Evolutionary conservation across 1,284 basidiomycete genomes (phyloP), one percentile per base, ranked within the genome.

Genomic region (Malassezia sp.): DNA sequence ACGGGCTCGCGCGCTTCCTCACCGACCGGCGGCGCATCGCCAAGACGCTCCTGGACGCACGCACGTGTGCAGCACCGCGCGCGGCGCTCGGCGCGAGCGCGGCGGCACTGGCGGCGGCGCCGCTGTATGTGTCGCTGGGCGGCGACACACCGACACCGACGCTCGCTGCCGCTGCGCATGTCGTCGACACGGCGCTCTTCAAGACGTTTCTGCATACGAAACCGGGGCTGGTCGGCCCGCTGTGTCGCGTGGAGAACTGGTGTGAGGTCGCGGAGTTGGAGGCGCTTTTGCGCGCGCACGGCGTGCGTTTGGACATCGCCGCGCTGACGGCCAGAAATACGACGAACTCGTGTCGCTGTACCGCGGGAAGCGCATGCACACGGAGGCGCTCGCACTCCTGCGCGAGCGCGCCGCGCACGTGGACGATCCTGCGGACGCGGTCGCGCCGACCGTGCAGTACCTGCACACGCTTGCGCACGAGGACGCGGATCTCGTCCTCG

Each of bases 191-290:
- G 0, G 88, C 85, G 7, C 73, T 97, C 54, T 90, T 97, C 74
- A 93, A 93, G 72, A 83, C 83, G 8, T 96, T 93, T 70, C 73
- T 97, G 17, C 76, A 84, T 28, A 83, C 83, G 23, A 77, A 84
- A 45, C 89, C 91, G 0, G 80, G 78, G 8, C 73, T 97, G 49
- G 74, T 97, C 4, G 88, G 86, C 0, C 80, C 86, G 20, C 71
- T 97, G 33, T 96, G 91, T 71, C 78, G 93, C 29, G 76, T 91
- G 30, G 80, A 85, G 17, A 96, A 96, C 71, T 97, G 89, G 87
- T 96, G 90, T 71, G 88, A 96, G 64, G 88, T 96, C 0, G 80
- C 81, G 1, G 87, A 96, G 66, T 87, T 97, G 0, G 89, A 96
- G 68, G 85, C 84, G 63, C 79, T 89, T 47, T 72, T 99, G 33